Evolutionary conservation across 116 monocot genomes (phyloP), one percentile per base, ranked within the genome.

Genomic region (Trichopus zeylanicus): DNA sequence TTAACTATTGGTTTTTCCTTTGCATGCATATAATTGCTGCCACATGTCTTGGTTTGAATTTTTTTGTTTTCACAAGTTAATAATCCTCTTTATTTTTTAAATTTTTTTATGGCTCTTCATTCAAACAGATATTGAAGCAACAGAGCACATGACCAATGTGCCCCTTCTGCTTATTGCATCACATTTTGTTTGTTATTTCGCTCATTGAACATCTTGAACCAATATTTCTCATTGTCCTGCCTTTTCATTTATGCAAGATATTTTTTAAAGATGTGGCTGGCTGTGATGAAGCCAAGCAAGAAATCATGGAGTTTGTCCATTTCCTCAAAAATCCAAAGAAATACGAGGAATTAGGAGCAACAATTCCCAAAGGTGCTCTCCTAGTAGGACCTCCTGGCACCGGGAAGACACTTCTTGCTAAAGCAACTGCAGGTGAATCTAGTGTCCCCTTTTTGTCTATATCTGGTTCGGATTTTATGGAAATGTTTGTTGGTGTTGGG

Each of bases 401-500:
- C 0, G 99, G 99, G 31, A 99, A 99, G 59, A 99, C 99, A 30
- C 92, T 92, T 57, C 85, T 99, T 53, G 99, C 99, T 25, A 99
- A 99, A 78, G 99, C 99, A 55, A 92, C 92, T 28, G 99, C 92
- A 7, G 99, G 99, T 35, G 99, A 99, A 73, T 99, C 99, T 49
- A 86, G 64, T 31, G 99, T 99, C 31, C 99, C 99, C 16, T 99
- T 99, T 46, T 68, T 99, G 61, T 99, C 92, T 26, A 92, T 99
- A 28, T 88, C 99, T 69, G 99, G 99, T 65, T 99, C 99, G 27
- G 99, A 99, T 67, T 99, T 99, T 58, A 92, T 92, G 92, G 99
- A 99, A 64, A 99, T 99, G 88, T 92, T 99, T 81, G 99, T 99
- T 70, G 99, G 99, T 46, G 99, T 99, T 51, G 99, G 99, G 38